phyloP scores from a whole-genome alignment of 352 stramenopile genomes.

The Albugo laibachii region DNA sequence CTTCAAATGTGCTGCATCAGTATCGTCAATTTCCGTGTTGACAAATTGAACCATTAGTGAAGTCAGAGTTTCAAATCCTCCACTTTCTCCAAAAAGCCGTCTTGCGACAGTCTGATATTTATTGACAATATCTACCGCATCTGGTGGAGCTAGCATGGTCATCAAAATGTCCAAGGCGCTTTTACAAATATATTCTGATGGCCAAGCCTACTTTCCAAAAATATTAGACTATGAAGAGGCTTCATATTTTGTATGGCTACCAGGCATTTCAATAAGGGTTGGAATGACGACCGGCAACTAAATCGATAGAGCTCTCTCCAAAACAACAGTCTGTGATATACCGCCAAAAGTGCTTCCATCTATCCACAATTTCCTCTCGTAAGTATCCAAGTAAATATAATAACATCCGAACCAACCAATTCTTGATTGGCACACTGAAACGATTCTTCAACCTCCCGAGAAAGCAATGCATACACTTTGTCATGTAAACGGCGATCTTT shows the following conservation, averaged over 20 bases:
- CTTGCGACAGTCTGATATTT: conserved; percentile 56
- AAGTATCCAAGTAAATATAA: background rate
- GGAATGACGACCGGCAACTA: conserved; percentile 63
- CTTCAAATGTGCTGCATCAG: too few relatives aligned
- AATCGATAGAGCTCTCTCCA: conserved; percentile 68
- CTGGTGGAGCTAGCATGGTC: conserved; percentile 32
- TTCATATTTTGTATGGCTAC: conserved; percentile 7
- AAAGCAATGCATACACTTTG: conserved; percentile 38
- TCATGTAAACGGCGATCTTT: conserved; percentile 66
- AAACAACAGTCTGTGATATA: conserved; percentile 49
- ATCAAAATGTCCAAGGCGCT: conserved; percentile 43
- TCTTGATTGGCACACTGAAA: conserved; percentile 32
- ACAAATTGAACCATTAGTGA: conserved; percentile 41
- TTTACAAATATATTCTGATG: conserved; percentile 20
- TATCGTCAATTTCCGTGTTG: conserved; percentile 7
- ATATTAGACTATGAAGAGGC: background rate
- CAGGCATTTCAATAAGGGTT: conserved; percentile 56
- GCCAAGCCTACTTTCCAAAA: background rate
- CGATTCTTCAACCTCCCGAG: conserved; percentile 11
- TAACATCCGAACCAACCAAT: conserved; percentile 23
- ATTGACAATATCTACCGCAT: conserved; percentile 22
- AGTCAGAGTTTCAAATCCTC: conserved; percentile 44
- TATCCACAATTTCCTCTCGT: conserved; percentile 2
- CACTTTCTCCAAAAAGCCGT: conserved; percentile 50
- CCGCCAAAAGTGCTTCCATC: conserved; percentile 44